Evolutionary conservation across 805 yeast species (phyloP).

Genomic region (Suhomyces tanzawaensis): DNA sequence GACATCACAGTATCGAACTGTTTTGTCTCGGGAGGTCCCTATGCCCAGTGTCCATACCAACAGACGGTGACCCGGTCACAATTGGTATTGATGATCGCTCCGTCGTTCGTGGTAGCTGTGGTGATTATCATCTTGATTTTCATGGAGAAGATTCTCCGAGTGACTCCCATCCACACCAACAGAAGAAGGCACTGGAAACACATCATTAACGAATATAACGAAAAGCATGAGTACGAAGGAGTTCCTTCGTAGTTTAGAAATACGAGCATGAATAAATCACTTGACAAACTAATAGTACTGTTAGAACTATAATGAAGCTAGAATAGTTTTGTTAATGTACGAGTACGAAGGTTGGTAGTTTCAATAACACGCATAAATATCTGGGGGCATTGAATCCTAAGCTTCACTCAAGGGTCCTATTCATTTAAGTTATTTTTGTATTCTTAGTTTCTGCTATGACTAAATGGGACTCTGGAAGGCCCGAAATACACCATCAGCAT

Average conservation of each 20-base stretch:
- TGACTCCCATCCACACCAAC: slow-evolving; percentile 69
- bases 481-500: no score
- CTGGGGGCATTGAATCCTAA: no score
- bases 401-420: no score
- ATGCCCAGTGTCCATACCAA: slow-evolving; percentile 76
- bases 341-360: no score
- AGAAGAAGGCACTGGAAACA: slow-evolving; percentile 64
- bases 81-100: slow-evolving; percentile 62
- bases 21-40: slow-evolving; percentile 83
- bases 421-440: no score
- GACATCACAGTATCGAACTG: slow-evolving; percentile 71
- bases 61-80: slow-evolving; percentile 50
- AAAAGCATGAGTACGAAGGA: slow-evolving; percentile 75
- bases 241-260: slow-evolving; percentile 62
- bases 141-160: slow-evolving; percentile 50
- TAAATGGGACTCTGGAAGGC: no score
- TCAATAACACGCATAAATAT: no score
- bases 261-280: no score
- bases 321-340: no score
- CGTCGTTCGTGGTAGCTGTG: slow-evolving; percentile 60
- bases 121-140: slow-evolving; percentile 51
- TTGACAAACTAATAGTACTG: no score
- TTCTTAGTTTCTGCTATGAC: no score
- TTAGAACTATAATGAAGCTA: no score
- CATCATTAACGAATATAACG: slow-evolving; percentile 50